phyloP scores from a whole-genome alignment of 1,284 basidiomycete genomes.

The Cryptococcus wingfieldii region DNA sequence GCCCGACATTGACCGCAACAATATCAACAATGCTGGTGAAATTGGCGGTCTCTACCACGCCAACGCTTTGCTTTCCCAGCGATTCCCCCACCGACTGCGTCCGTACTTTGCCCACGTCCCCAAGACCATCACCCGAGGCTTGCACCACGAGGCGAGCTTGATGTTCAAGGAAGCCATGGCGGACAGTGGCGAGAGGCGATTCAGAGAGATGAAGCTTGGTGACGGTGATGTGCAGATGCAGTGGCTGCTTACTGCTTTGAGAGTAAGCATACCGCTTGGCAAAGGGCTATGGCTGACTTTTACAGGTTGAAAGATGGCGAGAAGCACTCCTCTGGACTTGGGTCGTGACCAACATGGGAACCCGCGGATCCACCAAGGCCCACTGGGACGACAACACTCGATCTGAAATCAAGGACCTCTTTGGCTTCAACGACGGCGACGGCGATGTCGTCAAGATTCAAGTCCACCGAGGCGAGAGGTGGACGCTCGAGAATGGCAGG shows the following conservation, averaged over 20 bases:
- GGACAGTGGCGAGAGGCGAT: slow-evolving; percentile 29
- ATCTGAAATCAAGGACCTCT: slow-evolving; percentile 26
- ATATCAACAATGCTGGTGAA: slow-evolving; percentile 40
- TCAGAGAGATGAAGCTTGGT: slow-evolving; percentile 36
- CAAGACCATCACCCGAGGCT: slow-evolving; percentile 39
- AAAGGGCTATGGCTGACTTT: background rate
- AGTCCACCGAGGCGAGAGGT: slow-evolving; percentile 36
- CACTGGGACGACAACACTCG: slow-evolving; percentile 32
- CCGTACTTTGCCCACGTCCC: slow-evolving; percentile 46
- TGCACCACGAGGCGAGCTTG: slow-evolving; percentile 43
- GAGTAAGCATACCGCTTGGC: slow-evolving; percentile 15
- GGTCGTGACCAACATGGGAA: slow-evolving; percentile 38
- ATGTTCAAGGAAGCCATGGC: slow-evolving; percentile 42
- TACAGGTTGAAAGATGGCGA: slow-evolving; percentile 44
- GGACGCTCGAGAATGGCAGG: slow-evolving; percentile 31
- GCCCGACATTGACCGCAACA: slow-evolving; percentile 27
- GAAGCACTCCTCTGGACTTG: slow-evolving; percentile 47
- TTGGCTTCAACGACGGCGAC: slow-evolving; percentile 26
- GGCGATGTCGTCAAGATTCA: slow-evolving; percentile 37
- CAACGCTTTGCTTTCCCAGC: slow-evolving; percentile 38
- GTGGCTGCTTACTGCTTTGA: slow-evolving; percentile 37
- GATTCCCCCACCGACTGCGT: slow-evolving; percentile 39
- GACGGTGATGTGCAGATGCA: slow-evolving; percentile 43
- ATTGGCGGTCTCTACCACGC: slow-evolving; percentile 43
- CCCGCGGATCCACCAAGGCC: slow-evolving; percentile 9